Conservation (phyloP, 805 yeast species). For the Wickerhamomyces bisporus region DNA sequence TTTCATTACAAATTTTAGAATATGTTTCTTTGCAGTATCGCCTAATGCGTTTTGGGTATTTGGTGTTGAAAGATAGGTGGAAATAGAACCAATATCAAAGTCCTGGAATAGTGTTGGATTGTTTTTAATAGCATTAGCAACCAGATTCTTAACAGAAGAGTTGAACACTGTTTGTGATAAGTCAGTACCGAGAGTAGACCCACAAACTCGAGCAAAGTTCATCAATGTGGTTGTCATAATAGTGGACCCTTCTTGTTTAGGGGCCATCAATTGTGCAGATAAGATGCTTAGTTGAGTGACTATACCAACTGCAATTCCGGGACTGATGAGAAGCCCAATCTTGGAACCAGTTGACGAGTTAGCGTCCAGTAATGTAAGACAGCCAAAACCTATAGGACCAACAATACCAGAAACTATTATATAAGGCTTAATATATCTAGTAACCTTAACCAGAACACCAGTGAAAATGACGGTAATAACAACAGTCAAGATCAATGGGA, state of each 20-base stretch:
- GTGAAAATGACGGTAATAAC: constrained; percentile 23
- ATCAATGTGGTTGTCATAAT: constrained; percentile 43
- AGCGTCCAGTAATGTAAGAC: constrained; percentile 35
- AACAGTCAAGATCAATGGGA: constrained; percentile 37
- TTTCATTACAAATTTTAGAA: constrained; percentile 22
- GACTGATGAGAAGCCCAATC: constrained; percentile 41
- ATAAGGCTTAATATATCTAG: constrained; percentile 37
- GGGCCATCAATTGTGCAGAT: constrained; percentile 44
- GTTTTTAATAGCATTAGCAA: not conserved
- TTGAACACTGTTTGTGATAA: constrained; percentile 39
- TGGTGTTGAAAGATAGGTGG: no score
- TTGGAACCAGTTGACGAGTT: constrained; percentile 31
- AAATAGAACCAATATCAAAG: not conserved
- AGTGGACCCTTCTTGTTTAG: constrained; percentile 44
- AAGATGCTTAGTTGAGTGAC: constrained; percentile 41
- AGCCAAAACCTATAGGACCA: constrained; percentile 40
- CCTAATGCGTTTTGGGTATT: not conserved
- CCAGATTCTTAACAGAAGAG: constrained; percentile 19
- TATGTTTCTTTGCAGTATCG: not conserved
- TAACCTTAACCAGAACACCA: constrained; percentile 33
- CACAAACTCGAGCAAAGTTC: constrained; percentile 39
- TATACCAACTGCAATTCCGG: constrained; percentile 45
- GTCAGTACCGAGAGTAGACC: constrained; percentile 40
- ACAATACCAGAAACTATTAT: constrained; percentile 30
- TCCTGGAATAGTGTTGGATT: not conserved